These are phyloP conservation scores for Fusarium subglutinans DNA, from an alignment of 2,329 filamentous ascomycete species.

Conservation along the genomic window DNA sequence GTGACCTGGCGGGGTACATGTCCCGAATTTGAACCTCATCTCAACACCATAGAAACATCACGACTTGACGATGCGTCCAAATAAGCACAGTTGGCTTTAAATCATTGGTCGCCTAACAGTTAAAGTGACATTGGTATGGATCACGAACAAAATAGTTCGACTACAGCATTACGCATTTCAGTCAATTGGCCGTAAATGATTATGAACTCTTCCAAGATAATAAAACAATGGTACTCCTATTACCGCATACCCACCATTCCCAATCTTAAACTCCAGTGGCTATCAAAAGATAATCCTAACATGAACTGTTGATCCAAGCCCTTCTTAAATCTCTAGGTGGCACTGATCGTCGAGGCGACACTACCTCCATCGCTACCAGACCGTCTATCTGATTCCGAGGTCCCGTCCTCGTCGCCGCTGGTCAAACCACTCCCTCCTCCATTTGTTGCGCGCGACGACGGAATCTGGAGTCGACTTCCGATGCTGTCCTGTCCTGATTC, in stretches of 20 bases:
- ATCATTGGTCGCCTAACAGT: not conserved
- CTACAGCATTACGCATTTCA: not conserved
- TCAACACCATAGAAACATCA: slow-evolving; percentile 10
- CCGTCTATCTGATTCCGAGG: slow-evolving; percentile 48
- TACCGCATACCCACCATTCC: slow-evolving; percentile 10
- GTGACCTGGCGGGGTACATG: slow-evolving; percentile 34
- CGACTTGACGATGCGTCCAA: not conserved
- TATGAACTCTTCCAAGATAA: not conserved
- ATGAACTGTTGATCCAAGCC: slow-evolving; percentile 4
- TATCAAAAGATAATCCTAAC: slow-evolving; percentile 10
- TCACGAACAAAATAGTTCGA: not conserved
- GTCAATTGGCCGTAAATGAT: not conserved
- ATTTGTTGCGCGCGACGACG: slow-evolving; percentile 43
- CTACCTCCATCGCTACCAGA: slow-evolving; percentile 52
- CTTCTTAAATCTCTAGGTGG: slow-evolving; percentile 20
- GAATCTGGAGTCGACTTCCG: slow-evolving; percentile 47
- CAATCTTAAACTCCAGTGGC: slow-evolving; percentile 22
- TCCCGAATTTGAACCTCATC: slow-evolving; percentile 4
- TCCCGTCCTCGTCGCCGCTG: slow-evolving; percentile 48
- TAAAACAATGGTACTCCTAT: slow-evolving; percentile 3
- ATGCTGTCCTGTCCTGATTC: slow-evolving; percentile 41
- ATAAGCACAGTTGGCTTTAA: not conserved
- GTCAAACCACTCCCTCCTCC: slow-evolving; percentile 43
- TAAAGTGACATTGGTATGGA: too few species aligned
- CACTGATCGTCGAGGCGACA: slow-evolving; percentile 48